Base-by-base conservation (phyloP, 2,329 filamentous ascomycete species). In the Aspergillus amoenus region DNA sequence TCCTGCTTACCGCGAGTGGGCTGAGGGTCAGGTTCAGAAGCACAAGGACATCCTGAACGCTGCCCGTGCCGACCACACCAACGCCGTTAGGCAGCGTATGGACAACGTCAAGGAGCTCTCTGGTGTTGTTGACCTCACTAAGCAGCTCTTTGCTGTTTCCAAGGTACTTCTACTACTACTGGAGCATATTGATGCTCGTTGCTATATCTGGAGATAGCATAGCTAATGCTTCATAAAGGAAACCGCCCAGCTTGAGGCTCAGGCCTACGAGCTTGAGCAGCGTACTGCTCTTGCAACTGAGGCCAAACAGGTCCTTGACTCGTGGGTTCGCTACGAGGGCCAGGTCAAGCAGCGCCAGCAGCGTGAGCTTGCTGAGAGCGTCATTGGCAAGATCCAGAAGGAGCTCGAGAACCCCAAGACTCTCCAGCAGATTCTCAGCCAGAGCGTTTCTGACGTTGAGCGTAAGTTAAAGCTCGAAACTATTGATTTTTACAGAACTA, bases 281-380 rank as follows among this genome's bases (percentile, higher is more conserved):
- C 88, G 88, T 82, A 97, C 93, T 61, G 90, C 92, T 69, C 84
- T 99, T 66, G 92, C 92, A 58, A 82, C 86, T 64, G 94, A 99
- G 85, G 93, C 93, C 73, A 99, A 97, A 88, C 73, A 84, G 61
- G 94, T 97, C 59, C 88, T 99, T 65, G 94, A 99, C 78, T 97
- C 92, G 57, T 99, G 94, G 95, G 93, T 97, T 65, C 90, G 94
- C 76, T 99, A 99, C 80, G 94, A 99, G 84, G 83, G 90, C 70
- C 94, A 97, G 84, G 93, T 99, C 74, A 99, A 97, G 90, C 89
- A 93, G 83, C 89, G 94, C 78, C 92, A 99, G 84, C 94, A 99
- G 86, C 88, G 85, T 80, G 94, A 99, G 85, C 87, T 99, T 66
- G 91, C 94, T 64, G 88, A 96, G 75, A 86, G 82, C 78, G 84